Evolutionary conservation across 140 eudicot species (phyloP).

Genomic region (Stevia rebaudiana): DNA sequence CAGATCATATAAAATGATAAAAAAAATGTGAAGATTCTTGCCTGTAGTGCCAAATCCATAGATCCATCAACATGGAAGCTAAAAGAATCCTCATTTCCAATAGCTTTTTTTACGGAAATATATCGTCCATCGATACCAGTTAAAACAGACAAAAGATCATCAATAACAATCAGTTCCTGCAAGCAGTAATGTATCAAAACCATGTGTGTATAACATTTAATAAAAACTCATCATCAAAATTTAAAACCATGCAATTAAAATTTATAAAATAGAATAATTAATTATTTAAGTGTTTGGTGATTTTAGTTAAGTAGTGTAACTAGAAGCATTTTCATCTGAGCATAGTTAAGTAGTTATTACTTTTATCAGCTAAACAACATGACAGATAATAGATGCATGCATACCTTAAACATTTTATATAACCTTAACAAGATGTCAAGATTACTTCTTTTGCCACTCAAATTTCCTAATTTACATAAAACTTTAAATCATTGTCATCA

Average conservation of each 20-base stretch:
- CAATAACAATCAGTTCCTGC: conserved; percentile 87
- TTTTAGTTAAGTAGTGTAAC: neutral
- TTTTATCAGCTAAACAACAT: neutral
- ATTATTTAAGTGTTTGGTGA: neutral
- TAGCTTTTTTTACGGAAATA: conserved; percentile 44
- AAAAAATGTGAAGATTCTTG: conserved; percentile 13
- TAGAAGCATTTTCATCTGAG: neutral
- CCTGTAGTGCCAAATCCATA: conserved; percentile 97
- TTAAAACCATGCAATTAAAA: neutral
- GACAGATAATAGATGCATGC: neutral
- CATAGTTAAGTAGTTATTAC: neutral
- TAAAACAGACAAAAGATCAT: conserved; percentile 74
- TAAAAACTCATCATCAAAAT: neutral
- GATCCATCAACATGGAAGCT: conserved; percentile 76
- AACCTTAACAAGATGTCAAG: too few species aligned
- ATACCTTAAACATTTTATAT: neutral
- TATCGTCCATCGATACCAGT: conserved; percentile 91
- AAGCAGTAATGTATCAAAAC: conserved; percentile 2
- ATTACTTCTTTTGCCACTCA: too few species aligned
- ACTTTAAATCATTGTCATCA: too few species aligned
- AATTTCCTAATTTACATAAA: too few species aligned
- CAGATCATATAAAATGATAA: conserved; percentile 1
- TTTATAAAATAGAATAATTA: neutral
- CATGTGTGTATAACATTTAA: neutral
- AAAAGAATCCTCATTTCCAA: conserved; percentile 47